phyloP scores from a whole-genome alignment of 495 filamentous ascomycete species.

The Xylaria grammica region DNA sequence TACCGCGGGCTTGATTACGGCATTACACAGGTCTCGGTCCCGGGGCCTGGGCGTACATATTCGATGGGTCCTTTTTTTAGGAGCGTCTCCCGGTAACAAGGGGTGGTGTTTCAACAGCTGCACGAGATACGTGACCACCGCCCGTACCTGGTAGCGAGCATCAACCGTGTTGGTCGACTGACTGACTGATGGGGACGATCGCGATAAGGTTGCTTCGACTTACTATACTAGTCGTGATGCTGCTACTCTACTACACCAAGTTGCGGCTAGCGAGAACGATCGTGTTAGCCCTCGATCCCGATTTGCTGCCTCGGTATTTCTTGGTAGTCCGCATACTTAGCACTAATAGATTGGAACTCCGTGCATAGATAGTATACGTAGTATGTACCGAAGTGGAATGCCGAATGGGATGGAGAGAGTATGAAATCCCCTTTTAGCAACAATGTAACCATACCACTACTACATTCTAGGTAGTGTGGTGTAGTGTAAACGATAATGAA shows the following conservation, averaged over 20 bases:
- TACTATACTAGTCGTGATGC: background rate
- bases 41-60: background rate
- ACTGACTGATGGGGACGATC: background rate
- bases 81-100: slow-evolving; percentile 2
- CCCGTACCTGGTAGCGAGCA: slow-evolving; percentile 1
- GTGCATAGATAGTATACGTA: too few relatives aligned
- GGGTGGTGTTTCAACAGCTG: slow-evolving; percentile 20
- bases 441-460: background rate
- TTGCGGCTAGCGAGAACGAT: slow-evolving; percentile 2
- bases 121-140: too few relatives aligned
- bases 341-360: background rate
- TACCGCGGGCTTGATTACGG: background rate
- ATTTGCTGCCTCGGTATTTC: background rate
- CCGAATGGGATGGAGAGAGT: background rate
- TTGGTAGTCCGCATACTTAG: background rate
- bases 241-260: background rate
- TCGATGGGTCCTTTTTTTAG: slow-evolving; percentile 9
- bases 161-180: too few relatives aligned
- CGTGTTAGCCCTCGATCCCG: background rate
- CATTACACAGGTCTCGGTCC: background rate
- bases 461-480: background rate
- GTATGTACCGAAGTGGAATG: background rate
- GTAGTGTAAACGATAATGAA: background rate
- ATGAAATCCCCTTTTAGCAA: background rate
- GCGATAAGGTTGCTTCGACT: slow-evolving; percentile 4